These are phyloP conservation scores for Agaricus sinodeliciosus DNA, from an alignment of 768 basidiomycete species.

Conservation along the genomic window DNA sequence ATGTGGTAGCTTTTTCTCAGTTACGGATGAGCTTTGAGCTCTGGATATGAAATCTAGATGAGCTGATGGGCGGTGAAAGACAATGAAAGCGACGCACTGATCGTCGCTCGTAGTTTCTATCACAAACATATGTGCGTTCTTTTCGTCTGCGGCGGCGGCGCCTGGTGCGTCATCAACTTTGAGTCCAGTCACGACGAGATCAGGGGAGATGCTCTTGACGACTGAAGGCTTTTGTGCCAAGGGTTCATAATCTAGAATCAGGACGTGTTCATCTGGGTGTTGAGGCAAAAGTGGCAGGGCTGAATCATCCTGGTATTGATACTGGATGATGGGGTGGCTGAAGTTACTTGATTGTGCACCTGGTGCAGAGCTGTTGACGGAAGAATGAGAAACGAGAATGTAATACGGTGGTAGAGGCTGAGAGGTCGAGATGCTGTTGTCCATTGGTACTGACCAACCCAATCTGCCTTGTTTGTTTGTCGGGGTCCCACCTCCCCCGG, in stretches of 20 bases:
- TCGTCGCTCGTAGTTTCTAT: constrained; percentile 60
- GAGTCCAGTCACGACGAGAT: constrained; percentile 45
- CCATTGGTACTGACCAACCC: neutral
- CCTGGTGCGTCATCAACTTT: constrained; percentile 72
- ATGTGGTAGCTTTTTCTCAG: constrained; percentile 41
- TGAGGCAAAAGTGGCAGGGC: constrained; percentile 59
- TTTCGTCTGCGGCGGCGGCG: constrained; percentile 43
- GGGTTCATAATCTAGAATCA: constrained; percentile 69
- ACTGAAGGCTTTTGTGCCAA: constrained; percentile 28
- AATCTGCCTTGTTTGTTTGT: constrained; percentile 2
- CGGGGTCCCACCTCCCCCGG: neutral
- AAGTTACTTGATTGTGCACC: constrained; percentile 39
- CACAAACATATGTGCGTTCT: constrained; percentile 70
- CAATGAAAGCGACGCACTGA: constrained; percentile 26
- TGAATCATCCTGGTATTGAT: constrained; percentile 77
- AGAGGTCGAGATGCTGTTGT: neutral
- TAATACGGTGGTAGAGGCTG: constrained; percentile 50
- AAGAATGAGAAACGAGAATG: constrained; percentile 57
- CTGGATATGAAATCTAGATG: constrained; percentile 15
- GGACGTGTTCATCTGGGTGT: constrained; percentile 58
- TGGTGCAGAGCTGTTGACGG: constrained; percentile 28
- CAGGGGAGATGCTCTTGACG: constrained; percentile 44
- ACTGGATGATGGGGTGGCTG: constrained; percentile 68
- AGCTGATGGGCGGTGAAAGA: neutral
- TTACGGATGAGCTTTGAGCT: constrained; percentile 19